phyloP scores from a whole-genome alignment of 1,284 basidiomycete species.

The Cryptococcus sp. region DNA sequence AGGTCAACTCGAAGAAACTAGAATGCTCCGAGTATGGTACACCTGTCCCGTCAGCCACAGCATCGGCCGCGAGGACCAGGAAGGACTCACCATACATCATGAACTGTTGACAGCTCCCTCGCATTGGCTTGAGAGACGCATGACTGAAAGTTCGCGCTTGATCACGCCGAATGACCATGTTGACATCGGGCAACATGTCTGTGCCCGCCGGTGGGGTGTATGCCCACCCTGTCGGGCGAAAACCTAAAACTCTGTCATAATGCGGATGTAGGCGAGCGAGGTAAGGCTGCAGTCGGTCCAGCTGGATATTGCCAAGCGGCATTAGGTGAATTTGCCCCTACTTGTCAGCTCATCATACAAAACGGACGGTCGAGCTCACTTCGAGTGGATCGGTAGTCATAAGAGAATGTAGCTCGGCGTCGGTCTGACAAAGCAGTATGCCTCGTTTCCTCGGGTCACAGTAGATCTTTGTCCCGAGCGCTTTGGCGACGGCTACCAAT shows the following conservation, averaged over 20 bases:
- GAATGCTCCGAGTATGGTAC: conserved; percentile 97
- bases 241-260: conserved; percentile 71
- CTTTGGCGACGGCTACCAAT: conserved; percentile 68
- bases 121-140: conserved; percentile 61
- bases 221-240: conserved; percentile 94
- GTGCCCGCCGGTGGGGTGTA: conserved; percentile 65
- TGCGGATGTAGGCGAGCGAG: conserved; percentile 66
- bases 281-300: conserved; percentile 73
- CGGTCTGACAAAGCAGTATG: conserved; percentile 73
- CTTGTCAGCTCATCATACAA: neutral
- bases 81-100: conserved; percentile 61
- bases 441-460: conserved; percentile 77
- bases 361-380: conserved; percentile 10
- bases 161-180: conserved; percentile 61
- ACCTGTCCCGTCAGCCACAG: conserved; percentile 36
- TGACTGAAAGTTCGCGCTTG: conserved; percentile 63
- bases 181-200: conserved; percentile 58
- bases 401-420: conserved; percentile 71
- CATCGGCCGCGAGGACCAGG: conserved; percentile 6
- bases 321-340: conserved; percentile 77
- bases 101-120: conserved; percentile 62
- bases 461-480: conserved; percentile 78
- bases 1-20: conserved; percentile 88
- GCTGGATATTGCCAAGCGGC: conserved; percentile 69
- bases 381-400: conserved; percentile 70